A percentile compares a stretch with the other conserved stretches of the same genome.
Conservation (phyloP, 495 filamentous ascomycete genomes). For the Recurvomyces mirabilis region DNA sequence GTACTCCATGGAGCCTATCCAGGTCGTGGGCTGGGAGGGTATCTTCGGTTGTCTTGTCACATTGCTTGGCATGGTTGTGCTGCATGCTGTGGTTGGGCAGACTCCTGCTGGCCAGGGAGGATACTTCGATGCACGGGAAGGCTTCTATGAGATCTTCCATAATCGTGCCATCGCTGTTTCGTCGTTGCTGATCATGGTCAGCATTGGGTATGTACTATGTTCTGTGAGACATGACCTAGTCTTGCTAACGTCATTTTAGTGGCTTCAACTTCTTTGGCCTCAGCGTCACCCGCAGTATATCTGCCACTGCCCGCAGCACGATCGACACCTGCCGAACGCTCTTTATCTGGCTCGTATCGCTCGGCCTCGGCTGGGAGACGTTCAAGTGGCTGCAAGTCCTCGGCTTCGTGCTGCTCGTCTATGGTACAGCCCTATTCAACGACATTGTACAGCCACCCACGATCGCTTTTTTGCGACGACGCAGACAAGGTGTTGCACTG, state of each 20-base stretch:
- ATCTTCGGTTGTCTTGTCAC: conserved; percentile 85
- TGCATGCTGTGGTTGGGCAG: conserved; percentile 65
- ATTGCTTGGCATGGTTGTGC: conserved; percentile 60
- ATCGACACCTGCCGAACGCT: conserved; percentile 96
- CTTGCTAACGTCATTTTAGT: conserved; percentile 33
- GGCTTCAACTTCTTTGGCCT: conserved; percentile 99
- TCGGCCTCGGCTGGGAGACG: conserved; percentile 88
- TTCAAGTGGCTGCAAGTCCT: conserved; percentile 96
- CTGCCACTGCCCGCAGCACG: conserved; percentile 81
- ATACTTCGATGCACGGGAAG: conserved; percentile 82
- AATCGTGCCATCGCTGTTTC: conserved; percentile 60
- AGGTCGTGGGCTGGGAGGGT: conserved; percentile 94
- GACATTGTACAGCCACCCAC: conserved; percentile 70
- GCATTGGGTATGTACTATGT: conserved; percentile 62
- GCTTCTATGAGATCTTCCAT: conserved; percentile 61
- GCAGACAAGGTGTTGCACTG: conserved; percentile 5
- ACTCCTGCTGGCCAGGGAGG: conserved; percentile 65
- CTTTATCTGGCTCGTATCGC: conserved; percentile 94
- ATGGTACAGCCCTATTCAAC: conserved; percentile 96
- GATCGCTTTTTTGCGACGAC: conserved; percentile 10
- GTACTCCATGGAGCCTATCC: conserved; percentile 76
- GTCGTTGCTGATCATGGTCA: conserved; percentile 86
- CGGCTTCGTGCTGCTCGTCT: conserved; percentile 82
- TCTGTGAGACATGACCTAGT: no score
- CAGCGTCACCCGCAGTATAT: conserved; percentile 76